Conservation (phyloP, 2,329 filamentous ascomycete genomes). For the Colletotrichum musae region DNA sequence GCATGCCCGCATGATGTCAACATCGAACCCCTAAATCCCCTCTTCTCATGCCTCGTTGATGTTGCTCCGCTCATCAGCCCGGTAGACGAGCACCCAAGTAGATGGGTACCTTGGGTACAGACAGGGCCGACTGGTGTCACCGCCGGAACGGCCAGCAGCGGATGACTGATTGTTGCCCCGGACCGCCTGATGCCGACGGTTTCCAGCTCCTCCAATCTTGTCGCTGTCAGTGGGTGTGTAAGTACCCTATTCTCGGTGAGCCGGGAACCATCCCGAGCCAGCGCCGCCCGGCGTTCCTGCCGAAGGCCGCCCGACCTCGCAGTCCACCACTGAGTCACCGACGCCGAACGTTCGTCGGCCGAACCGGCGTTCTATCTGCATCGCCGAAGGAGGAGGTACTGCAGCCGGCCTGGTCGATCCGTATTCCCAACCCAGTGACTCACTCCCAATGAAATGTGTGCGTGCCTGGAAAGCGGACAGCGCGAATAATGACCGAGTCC, state of each 20-base stretch:
- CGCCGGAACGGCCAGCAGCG: conserved; percentile 1
- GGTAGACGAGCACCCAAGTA: not conserved
- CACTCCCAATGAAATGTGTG: too few relatives aligned
- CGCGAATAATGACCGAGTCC: too few relatives aligned
- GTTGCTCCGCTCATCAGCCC: not conserved
- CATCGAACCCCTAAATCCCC: conserved; percentile 6
- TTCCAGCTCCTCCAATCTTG: too few relatives aligned
- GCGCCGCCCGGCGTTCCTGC: conserved; percentile 8
- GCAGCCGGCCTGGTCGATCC: not conserved
- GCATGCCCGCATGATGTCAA: conserved; percentile 33
- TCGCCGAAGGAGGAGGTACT: not conserved
- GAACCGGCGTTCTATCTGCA: not conserved
- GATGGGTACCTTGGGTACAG: not conserved
- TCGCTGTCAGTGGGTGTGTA: too few relatives aligned
- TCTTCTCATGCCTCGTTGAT: not conserved
- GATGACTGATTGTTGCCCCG: too few relatives aligned
- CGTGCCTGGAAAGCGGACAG: too few relatives aligned
- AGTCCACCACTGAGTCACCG: conserved; percentile 16
- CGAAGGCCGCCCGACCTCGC: conserved; percentile 6
- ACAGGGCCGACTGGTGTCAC: not conserved
- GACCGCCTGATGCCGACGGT: too few relatives aligned
- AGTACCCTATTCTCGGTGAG: conserved; percentile 10
- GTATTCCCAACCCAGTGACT: too few relatives aligned
- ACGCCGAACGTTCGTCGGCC: conserved; percentile 10
- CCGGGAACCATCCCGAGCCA: conserved; percentile 33